Evolutionary conservation across 2,329 filamentous ascomycete species (phyloP), one percentile per base, ranked within the genome.

Genomic region (Diplocarpon rosae): DNA sequence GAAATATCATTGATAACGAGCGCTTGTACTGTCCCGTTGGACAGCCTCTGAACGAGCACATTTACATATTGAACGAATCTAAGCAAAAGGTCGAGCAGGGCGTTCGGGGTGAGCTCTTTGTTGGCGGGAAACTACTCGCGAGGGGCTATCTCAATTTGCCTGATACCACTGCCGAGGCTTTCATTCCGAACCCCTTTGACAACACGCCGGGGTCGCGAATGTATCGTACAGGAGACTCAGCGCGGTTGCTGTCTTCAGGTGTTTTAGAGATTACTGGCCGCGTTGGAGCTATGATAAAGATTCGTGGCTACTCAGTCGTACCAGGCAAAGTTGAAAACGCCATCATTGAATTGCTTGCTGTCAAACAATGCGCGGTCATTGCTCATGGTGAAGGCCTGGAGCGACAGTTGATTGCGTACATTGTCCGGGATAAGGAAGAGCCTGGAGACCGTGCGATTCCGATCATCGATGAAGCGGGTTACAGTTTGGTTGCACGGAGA

Each of bases 191-290:
- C 56, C 73, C 75, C 0, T 89, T 84, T 52, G 70, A 74, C 53
- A 59, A 67, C 3, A 69, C 67, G 1, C 65, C 73, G 1, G 78
- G 74, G 24, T 73, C 81, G 12, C 75, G 78, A 15, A 72, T 94
- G 4, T 95, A 95, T 58, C 76, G 86, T 15, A 95, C 89, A 0
- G 89, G 89, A 0, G 89, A 95, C 61, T 68, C 94, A 0, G 88
- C 94, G 2, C 73, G 88, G 11, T 69, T 93, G n/a, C 66, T 94
- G 6, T 71, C 86, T 35, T 83, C 94, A 56, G 79, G 77, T 1
- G 83, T 82, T 35, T 86, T 94, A 48, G 83, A 90, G 49, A 95
- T 95, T 57, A 70, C 92, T 3, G 88, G 89, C 3, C 77, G 89
- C 8, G 82, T 83, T 7, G 89, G 95, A 57, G 86, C 93, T 42